Conservation (phyloP, 208 protist genomes). For the Strigomonas culicis region DNA sequence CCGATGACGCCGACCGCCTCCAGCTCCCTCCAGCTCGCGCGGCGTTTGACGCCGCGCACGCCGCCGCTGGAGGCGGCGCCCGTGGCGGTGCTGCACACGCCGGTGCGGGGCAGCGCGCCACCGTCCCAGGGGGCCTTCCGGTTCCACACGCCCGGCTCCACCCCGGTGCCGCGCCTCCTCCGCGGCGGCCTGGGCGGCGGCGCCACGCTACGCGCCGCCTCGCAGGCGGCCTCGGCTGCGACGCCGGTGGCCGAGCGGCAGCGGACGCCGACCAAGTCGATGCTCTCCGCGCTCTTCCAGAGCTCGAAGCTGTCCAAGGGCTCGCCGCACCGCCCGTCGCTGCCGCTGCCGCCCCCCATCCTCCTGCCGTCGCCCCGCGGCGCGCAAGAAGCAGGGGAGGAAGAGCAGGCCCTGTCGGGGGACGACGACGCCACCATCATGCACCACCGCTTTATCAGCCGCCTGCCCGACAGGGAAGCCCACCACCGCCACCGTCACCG, state of each 20-base stretch:
- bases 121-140: constrained; percentile 30
- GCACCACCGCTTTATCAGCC: not conserved
- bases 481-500: not conserved
- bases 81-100: constrained; percentile 23
- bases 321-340: too few relatives aligned
- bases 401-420: too few relatives aligned
- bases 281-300: too few relatives aligned
- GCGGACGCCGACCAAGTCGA: too few relatives aligned
- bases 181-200: not conserved
- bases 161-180: constrained; percentile 18
- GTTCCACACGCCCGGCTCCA: constrained; percentile 33
- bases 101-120: constrained; percentile 25
- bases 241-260: not conserved
- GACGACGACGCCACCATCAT: too few relatives aligned
- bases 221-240: not conserved
- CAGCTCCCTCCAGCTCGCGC: not conserved
- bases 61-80: constrained; percentile 13
- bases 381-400: too few relatives aligned
- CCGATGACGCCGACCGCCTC: too few relatives aligned
- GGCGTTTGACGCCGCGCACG: not conserved
- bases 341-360: too few relatives aligned
- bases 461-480: not conserved
- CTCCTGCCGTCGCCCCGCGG: too few relatives aligned
- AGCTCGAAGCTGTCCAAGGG: too few relatives aligned
- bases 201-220: too few relatives aligned